phyloP scores from a whole-genome alignment of 176 grass and related monocot genomes.

The Aegilops bicornis region DNA sequence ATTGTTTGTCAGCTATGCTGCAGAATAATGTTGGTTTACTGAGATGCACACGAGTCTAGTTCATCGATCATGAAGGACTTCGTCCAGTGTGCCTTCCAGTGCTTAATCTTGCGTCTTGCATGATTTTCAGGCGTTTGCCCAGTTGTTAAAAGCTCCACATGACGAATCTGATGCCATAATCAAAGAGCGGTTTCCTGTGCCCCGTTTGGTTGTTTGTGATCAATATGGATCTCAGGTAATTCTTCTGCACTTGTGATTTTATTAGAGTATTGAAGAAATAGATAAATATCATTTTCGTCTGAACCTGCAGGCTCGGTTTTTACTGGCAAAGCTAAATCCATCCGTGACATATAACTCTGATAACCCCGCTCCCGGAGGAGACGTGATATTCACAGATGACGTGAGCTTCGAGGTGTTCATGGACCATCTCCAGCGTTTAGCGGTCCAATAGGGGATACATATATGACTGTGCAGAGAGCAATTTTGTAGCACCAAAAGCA shows the following conservation, averaged over 20 bases:
- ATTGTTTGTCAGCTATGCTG: slow-evolving; percentile 19
- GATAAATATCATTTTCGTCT: slow-evolving; percentile 4
- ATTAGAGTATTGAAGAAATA: background rate
- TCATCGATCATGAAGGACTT: background rate
- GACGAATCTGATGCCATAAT: slow-evolving; percentile 77
- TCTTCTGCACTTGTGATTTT: background rate
- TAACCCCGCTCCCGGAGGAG: slow-evolving; percentile 48
- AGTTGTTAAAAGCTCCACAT: slow-evolving; percentile 76
- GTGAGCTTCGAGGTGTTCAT: slow-evolving; percentile 86
- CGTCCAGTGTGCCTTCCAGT: background rate
- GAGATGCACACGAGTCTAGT: background rate
- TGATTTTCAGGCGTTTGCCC: slow-evolving; percentile 61
- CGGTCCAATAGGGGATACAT: slow-evolving; percentile 67
- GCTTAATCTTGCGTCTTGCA: slow-evolving; percentile 16
- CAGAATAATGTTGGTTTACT: slow-evolving; percentile 1
- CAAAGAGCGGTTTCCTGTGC: slow-evolving; percentile 87
- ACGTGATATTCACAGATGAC: slow-evolving; percentile 87
- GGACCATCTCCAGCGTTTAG: slow-evolving; percentile 80
- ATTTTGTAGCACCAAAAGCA: slow-evolving; percentile 32
- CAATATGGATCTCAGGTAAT: slow-evolving; percentile 90
- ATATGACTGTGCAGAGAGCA: background rate
- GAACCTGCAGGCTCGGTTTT: slow-evolving; percentile 68
- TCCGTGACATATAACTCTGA: slow-evolving; percentile 79
- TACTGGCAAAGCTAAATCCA: slow-evolving; percentile 89
- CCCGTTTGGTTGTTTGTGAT: slow-evolving; percentile 87